These are phyloP conservation scores for Chondrus crispus DNA, from an alignment of 23 red algal genomes.

Conservation along the genomic window DNA sequence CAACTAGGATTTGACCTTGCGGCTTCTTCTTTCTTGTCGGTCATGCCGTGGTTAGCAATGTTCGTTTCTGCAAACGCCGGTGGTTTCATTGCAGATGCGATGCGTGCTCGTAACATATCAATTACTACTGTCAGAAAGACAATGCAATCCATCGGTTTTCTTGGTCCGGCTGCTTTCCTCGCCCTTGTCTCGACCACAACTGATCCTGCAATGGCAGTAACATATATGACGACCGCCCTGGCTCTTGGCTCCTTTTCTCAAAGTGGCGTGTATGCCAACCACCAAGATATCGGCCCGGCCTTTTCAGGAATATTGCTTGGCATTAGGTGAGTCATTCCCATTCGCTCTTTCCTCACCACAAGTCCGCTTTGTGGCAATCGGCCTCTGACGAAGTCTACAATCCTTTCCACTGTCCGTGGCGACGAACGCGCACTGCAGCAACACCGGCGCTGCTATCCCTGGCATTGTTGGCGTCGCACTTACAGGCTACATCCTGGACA, in stretches of 20 bases:
- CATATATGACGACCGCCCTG: slow-evolving; percentile 86
- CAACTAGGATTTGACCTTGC: slow-evolving; percentile 93
- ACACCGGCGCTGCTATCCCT: slow-evolving; percentile 91
- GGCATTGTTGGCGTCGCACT: slow-evolving; percentile 97
- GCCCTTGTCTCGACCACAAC: slow-evolving; percentile 65
- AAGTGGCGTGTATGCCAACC: slow-evolving; percentile 93
- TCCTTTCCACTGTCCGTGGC: not conserved
- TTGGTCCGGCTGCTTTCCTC: slow-evolving; percentile 93
- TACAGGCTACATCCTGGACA: slow-evolving; percentile 93
- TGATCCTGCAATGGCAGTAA: slow-evolving; percentile 60
- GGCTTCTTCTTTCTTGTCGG: slow-evolving; percentile 80
- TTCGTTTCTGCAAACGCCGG: slow-evolving; percentile 88
- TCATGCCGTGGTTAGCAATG: slow-evolving; percentile 98
- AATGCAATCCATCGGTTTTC: slow-evolving; percentile 96
- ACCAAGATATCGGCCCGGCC: slow-evolving; percentile 87
- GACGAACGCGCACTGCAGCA: slow-evolving; percentile 2
- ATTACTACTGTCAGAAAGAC: slow-evolving; percentile 86
- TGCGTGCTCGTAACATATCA: slow-evolving; percentile 57
- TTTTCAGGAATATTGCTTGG: slow-evolving; percentile 94
- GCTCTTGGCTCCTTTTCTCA: slow-evolving; percentile 88
- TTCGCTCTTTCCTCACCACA: not conserved
- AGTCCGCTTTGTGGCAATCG: too few relatives aligned
- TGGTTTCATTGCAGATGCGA: slow-evolving; percentile 78
- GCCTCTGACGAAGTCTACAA: too few relatives aligned
- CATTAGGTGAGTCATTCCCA: slow-evolving; percentile 45